Evolutionary conservation across 78 protist species (phyloP), one percentile per base, ranked within the genome.

Genomic region (Dictyostelium discoideum): DNA sequence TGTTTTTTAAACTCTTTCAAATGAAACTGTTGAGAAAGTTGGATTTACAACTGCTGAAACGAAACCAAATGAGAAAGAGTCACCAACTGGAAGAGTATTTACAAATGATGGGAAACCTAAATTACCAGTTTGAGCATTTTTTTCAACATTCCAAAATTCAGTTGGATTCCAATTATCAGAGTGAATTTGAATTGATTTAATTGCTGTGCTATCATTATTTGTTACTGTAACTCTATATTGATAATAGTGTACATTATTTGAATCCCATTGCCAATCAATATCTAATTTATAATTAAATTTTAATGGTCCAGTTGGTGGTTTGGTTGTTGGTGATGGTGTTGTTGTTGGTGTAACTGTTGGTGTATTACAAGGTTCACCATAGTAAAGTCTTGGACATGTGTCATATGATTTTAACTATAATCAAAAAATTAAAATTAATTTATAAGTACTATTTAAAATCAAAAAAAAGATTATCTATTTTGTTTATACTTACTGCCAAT

Each of bases 91-190:
- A 7, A 84, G 42, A 10, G 18, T 16, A 2, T 26, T 39, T 5
- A 84, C 77, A 63, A 37, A 84, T 60, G 74, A 54, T 29, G 87
- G 87, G 76, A 84, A 63, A 37, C 20, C 11, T 2, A 32, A 60
- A 63, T 84, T 29, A 60, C 77, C 77, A 37, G 14, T 60, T 14
- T 3, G 6, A 2, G 11, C 5, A 26, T 24, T 26, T 63, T n/a
- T 84, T 18, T 16, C 63, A 6, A 84, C 18, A 13, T 63, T 63
- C 87, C 87, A 84, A 63, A 84, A 8, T 63, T 84, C 39, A 22
- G 87, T 84, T 84, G 87, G 87, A 13, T 54, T 63, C 87, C 87
- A 84, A 39, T 84, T 60, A 39, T 24, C 16, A 5, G 79, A 60
- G 1, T 24, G 22, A 4, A 84, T 29, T 84, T 84, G 39, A 29